A percentile compares a stretch with the other conserved stretches of the same genome.
Conservation (phyloP, 306 rosid genomes). For the Arachis hypogaea region DNA sequence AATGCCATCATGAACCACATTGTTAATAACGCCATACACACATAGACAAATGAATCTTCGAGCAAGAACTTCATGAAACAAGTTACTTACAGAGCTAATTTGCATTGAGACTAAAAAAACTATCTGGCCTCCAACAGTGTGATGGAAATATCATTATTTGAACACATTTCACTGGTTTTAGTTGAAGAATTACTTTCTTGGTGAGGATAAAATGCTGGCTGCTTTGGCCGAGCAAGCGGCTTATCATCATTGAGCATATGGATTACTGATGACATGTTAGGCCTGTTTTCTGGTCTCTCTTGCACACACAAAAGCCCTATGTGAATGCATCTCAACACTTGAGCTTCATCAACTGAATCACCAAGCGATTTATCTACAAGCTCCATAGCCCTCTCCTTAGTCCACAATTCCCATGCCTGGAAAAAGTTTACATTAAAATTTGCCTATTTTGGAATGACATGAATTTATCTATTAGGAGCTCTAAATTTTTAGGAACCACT, state of each 20-base stretch:
- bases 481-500: neutral
- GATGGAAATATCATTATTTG: constrained; percentile 9
- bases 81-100: neutral
- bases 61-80: neutral
- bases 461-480: too few relatives aligned
- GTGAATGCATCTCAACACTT: constrained; percentile 28
- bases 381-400: constrained; percentile 24
- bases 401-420: constrained; percentile 45
- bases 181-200: constrained; percentile 3
- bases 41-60: neutral
- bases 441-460: neutral
- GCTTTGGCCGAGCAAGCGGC: constrained; percentile 15
- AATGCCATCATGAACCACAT: neutral
- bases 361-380: constrained; percentile 30
- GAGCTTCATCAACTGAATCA: neutral
- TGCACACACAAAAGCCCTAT: constrained; percentile 40
- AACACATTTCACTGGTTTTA: neutral
- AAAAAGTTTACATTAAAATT: neutral
- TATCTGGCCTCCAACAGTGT: constrained; percentile 23
- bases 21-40: neutral
- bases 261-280: constrained; percentile 39
- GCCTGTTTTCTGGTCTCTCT: constrained; percentile 41
- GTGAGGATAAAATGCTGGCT: constrained; percentile 40
- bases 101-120: neutral
- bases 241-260: constrained; percentile 44